Percentiles rank a stretch among this genome's conserved stretches.
Evolutionary conservation across 768 basidiomycete species (phyloP).

Genomic region (Phlebiopsis flavidoalba): DNA sequence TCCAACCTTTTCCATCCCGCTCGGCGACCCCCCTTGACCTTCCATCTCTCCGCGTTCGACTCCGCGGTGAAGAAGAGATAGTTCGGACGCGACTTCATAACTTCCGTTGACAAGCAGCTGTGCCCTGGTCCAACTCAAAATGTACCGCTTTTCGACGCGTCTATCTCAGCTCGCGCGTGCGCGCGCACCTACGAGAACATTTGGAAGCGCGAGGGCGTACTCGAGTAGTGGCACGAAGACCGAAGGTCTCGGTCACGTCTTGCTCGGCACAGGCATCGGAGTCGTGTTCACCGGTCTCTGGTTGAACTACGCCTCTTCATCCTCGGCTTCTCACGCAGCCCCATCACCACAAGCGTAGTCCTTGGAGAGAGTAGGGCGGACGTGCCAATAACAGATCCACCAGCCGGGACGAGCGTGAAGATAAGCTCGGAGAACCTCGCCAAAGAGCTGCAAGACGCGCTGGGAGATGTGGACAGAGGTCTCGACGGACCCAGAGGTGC

Average conservation of each 20-base stretch:
- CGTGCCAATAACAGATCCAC: neutral
- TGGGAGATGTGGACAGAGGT: constrained; percentile 25
- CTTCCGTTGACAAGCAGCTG: too few species aligned
- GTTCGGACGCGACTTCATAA: too few species aligned
- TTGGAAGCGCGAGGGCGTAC: neutral
- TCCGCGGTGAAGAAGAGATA: too few species aligned
- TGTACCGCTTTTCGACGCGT: too few species aligned
- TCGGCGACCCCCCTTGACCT: too few species aligned
- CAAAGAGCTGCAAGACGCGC: neutral
- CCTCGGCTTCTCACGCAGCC: neutral
- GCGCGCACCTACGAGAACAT: too few species aligned
- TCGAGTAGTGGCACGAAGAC: neutral
- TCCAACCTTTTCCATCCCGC: too few species aligned
- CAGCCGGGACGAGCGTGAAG: neutral
- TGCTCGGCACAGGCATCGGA: neutral
- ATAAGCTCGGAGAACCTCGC: neutral
- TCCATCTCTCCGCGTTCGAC: too few species aligned
- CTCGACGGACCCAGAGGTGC: constrained; percentile 43
- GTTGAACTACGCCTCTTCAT: neutral
- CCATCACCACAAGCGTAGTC: neutral
- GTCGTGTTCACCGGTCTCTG: neutral
- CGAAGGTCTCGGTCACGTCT: neutral
- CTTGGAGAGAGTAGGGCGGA: neutral
- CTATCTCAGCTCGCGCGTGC: too few species aligned
- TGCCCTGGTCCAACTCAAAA: too few species aligned